Percentiles rank a stretch among this genome's conserved stretches.
Evolutionary conservation across 176 grass and related monocot species (phyloP).

Genomic region (Pontederia paniculata): DNA sequence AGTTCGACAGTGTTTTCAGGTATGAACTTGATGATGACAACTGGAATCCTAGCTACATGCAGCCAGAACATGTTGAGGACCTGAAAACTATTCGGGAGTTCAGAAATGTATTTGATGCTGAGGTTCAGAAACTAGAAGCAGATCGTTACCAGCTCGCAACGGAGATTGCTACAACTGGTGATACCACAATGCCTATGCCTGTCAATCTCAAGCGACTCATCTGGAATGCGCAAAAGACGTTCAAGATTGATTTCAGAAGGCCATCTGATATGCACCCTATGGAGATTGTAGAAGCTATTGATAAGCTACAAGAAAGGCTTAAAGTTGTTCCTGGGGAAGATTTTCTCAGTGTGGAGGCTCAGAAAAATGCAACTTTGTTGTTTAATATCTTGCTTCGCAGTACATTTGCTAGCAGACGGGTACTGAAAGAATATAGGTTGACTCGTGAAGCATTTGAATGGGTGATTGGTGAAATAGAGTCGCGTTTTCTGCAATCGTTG

Average conservation of each 20-base stretch:
- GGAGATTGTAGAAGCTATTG: slow-evolving; percentile 98
- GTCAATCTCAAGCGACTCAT: slow-evolving; percentile 93
- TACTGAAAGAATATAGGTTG: slow-evolving; percentile 82
- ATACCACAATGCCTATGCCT: slow-evolving; percentile 78
- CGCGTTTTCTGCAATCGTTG: slow-evolving; percentile 83
- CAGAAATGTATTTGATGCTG: slow-evolving; percentile 95
- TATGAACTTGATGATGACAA: slow-evolving; percentile 88
- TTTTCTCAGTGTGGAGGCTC: slow-evolving; percentile 85
- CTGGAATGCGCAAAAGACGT: slow-evolving; percentile 98
- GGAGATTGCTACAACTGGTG: slow-evolving; percentile 85
- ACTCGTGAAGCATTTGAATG: slow-evolving; percentile 99
- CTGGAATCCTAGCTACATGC: slow-evolving; percentile 94
- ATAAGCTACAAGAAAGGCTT: slow-evolving; percentile 92
- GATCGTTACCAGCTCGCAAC: slow-evolving; percentile 82
- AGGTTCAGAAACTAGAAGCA: slow-evolving; percentile 89
- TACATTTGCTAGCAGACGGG: slow-evolving; percentile 93
- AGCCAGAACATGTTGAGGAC: slow-evolving; percentile 94
- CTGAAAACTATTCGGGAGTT: slow-evolving; percentile 89
- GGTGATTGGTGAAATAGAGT: slow-evolving; percentile 96
- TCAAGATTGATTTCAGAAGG: slow-evolving; percentile 86
- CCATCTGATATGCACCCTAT: slow-evolving; percentile 98
- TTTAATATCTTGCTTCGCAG: slow-evolving; percentile 94
- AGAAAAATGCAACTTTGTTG: slow-evolving; percentile 93
- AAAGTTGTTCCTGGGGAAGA: slow-evolving; percentile 98
- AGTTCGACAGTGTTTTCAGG: slow-evolving; percentile 60